These are phyloP conservation scores for Penicillium sp. DNA, from an alignment of 2,329 filamentous ascomycete species.

Conservation along the genomic window DNA sequence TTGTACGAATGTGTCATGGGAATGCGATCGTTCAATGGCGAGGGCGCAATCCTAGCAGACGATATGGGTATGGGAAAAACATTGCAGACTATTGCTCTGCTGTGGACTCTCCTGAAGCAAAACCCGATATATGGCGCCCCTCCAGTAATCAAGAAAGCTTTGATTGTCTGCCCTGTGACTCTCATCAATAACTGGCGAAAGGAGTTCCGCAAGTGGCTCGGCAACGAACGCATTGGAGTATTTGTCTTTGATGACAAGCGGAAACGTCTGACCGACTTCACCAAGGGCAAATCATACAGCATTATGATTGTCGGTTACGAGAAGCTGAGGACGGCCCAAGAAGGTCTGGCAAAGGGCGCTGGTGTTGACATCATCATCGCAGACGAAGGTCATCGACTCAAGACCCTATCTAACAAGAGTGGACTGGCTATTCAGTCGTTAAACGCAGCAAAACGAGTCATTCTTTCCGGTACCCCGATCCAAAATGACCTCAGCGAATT, in stretches of 20 bases:
- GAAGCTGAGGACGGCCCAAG: slow-evolving; percentile 64
- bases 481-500: slow-evolving; percentile 69
- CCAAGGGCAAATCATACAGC: slow-evolving; percentile 65
- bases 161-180: slow-evolving; percentile 72
- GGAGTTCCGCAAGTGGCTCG: slow-evolving; percentile 73
- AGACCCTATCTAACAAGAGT: slow-evolving; percentile 68
- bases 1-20: slow-evolving; percentile 77
- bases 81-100: slow-evolving; percentile 67
- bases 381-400: slow-evolving; percentile 68
- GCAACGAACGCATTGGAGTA: slow-evolving; percentile 67
- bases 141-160: slow-evolving; percentile 66
- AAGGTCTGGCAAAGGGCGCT: slow-evolving; percentile 61
- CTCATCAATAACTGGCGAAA: slow-evolving; percentile 72
- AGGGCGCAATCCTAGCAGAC: slow-evolving; percentile 70
- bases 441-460: slow-evolving; percentile 60
- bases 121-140: slow-evolving; percentile 61
- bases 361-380: slow-evolving; percentile 69
- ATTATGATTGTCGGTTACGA: slow-evolving; percentile 75
- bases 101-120: slow-evolving; percentile 73
- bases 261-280: slow-evolving; percentile 66
- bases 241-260: slow-evolving; percentile 63
- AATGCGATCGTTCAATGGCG: slow-evolving; percentile 63
- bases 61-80: slow-evolving; percentile 77
- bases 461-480: slow-evolving; percentile 66
- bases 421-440: slow-evolving; percentile 65